phyloP scores from a whole-genome alignment of 257 asterid genomes.

The Ilex asprella region DNA sequence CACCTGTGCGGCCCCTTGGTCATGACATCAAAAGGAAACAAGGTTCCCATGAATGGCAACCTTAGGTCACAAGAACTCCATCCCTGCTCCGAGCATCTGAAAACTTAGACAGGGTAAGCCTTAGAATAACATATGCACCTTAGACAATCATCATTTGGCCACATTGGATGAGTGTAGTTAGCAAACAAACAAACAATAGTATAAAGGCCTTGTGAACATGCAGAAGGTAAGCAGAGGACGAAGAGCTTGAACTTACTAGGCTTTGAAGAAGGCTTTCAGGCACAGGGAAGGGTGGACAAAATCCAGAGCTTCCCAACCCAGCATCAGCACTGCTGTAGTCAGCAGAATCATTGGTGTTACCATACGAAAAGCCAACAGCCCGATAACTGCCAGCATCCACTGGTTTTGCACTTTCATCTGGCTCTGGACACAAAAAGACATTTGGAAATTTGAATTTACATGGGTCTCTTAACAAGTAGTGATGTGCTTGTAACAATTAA shows the following conservation, averaged over 20 bases:
- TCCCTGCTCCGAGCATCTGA: conserved; percentile 96
- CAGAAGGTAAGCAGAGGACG: conserved; percentile 6
- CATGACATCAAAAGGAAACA: conserved; percentile 85
- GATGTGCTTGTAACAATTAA: background rate
- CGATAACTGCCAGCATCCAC: conserved; percentile 30
- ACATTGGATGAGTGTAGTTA: conserved; percentile 38
- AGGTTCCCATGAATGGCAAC: conserved; percentile 88
- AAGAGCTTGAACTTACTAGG: conserved; percentile 64
- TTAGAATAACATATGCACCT: conserved; percentile 49
- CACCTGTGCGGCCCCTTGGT: conserved; percentile 81
- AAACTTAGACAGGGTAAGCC: conserved; percentile 85
- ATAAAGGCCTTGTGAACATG: conserved; percentile 19
- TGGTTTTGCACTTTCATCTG: conserved; percentile 45
- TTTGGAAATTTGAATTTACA: background rate
- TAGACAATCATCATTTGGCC: conserved; percentile 42
- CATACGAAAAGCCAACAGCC: conserved; percentile 70
- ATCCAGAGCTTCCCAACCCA: conserved; percentile 46
- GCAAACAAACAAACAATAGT: conserved; percentile 27
- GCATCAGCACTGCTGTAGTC: conserved; percentile 38
- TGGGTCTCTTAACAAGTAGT: conserved; percentile 1
- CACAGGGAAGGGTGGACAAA: conserved; percentile 60
- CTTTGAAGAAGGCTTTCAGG: conserved; percentile 53
- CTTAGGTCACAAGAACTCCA: conserved; percentile 68
- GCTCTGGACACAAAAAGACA: conserved; percentile 30
- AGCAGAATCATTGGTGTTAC: conserved; percentile 35